Base-by-base conservation (phyloP, 2,329 filamentous ascomycete genomes). In the Xylaria sp. region DNA sequence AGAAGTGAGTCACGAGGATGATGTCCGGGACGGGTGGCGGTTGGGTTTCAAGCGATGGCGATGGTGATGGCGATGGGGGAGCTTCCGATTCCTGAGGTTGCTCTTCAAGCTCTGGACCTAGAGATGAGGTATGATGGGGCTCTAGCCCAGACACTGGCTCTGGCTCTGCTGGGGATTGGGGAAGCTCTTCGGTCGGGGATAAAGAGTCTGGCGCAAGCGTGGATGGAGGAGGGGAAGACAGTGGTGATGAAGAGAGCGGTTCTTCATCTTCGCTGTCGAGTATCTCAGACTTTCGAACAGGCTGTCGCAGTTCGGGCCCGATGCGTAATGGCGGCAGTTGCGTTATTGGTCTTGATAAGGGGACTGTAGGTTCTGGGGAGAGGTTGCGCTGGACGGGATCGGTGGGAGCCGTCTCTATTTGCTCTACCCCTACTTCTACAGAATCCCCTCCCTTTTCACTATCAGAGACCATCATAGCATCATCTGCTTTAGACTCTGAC, bases 1-100 rank as follows among this genome's bases (percentile, higher is more conserved):
- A 84, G 74, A 87, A 83, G 77, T 88, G 85, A 7, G 87, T 87
- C 62, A 89, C 78, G 61, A 89, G 78, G 54, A 90, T 81, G 47
- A 89, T 77, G 63, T 84, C 82, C 7, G 83, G 82, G 12, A 74
- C 56, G 36, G 55, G 32, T 21, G 61, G 17, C 61, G n/a, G 56
- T 24, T 62, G 27, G 47, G 71, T 58, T 21, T 32, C 42, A 17
- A 42, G 21, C 11, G 36, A 3, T 53, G 17, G 45, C 3, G 61
- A 36, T 17, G 24, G 47, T 14, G 34, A 5, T 51, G 14, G 47
- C 7, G 61, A 36, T n/a, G 24, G 48, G 9, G 51, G 42, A 34
- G 11, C 39, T 42, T 61, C 36, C 4, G 50, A 36, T 30, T 51
- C 21, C 14, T 50, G 42, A 21, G 53, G 42, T 34, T 11, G 55